These are phyloP conservation scores for Gloeophyllum trabeum DNA, from an alignment of 768 basidiomycete genomes.

Conservation along the genomic window DNA sequence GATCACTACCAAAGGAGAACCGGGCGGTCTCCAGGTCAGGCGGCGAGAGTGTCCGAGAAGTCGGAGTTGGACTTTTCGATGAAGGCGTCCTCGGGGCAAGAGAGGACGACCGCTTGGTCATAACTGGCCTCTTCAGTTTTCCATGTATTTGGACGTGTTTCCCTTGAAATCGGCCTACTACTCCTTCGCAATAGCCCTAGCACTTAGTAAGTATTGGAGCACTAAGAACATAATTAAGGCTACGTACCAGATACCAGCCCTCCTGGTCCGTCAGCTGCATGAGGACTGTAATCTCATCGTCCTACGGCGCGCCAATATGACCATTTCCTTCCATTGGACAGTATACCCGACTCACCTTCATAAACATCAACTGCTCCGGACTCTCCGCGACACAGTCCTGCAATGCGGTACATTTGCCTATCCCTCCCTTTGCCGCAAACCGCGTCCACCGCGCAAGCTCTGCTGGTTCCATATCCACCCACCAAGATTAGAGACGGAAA, in stretches of 20 bases:
- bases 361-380: slow-evolving; percentile 76
- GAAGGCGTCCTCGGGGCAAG: slow-evolving; percentile 18
- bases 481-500: no score
- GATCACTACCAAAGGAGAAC: no score
- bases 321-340: no score
- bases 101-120: slow-evolving; percentile 52
- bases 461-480: slow-evolving; percentile 62
- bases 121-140: slow-evolving; percentile 71
- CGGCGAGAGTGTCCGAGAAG: slow-evolving; percentile 10
- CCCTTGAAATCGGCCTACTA: slow-evolving; percentile 66
- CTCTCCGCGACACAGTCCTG: slow-evolving; percentile 69
- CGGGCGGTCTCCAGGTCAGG: no score
- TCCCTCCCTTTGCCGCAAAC: slow-evolving; percentile 78
- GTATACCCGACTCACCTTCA: slow-evolving; percentile 62
- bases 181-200: slow-evolving; percentile 81
- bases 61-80: slow-evolving; percentile 13
- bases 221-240: not conserved
- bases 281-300: slow-evolving; percentile 70
- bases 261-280: slow-evolving; percentile 52
- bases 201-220: not conserved
- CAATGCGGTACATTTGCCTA: slow-evolving; percentile 66
- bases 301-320: slow-evolving; percentile 29
- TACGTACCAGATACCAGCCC: slow-evolving; percentile 51
- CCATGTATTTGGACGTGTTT: slow-evolving; percentile 56
- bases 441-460: slow-evolving; percentile 76